Evolutionary conservation across 1,284 basidiomycete genomes (phyloP), one percentile per base, ranked within the genome.

Genomic region (Prillingera fragicola): DNA sequence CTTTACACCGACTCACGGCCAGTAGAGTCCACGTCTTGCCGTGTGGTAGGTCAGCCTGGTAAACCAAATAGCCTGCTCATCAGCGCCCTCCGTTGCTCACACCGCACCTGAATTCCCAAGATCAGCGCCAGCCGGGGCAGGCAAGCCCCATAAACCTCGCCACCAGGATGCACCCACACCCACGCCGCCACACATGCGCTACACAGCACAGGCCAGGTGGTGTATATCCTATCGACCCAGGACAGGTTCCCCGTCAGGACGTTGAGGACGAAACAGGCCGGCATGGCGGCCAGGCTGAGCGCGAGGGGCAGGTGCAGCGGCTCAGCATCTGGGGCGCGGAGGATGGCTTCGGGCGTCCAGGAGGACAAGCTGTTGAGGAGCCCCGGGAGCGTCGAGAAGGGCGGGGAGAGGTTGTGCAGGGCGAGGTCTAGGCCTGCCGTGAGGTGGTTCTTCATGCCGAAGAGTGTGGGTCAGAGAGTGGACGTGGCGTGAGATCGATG

Each of bases 21-120:
- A 80, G 69, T 91, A 92, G 24, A 96, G 76, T 5, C 87, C 91
- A 42, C 92, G 77, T 21, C 89, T 77, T 67, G 81, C 82, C 0
- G 90, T 85, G 65, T 96, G 90, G 62, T 85, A 88, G 5, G 80
- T 81, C 37, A 96, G 73, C 34, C 90, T 81, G 13, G 52, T 42
- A 1, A 56, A 85, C 86, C 86, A 88, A 8, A 74, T 43, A 5
- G 73, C 52, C 78, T 80, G 52, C 10, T 35, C 25, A 43, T 36
- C 21, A 42, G 10, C 8, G 8, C 23, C 10, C 27, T 24, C 9
- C 25, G 8, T 23, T 25, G 9, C 29, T 18, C 21, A 14, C 15
- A 28, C 10, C 78, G 58, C 43, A 83, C 78, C 53, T 82, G 76
- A 22, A 91, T 65, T 0, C 58, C 72, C 8, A 87, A 67, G 79